phyloP scores from a whole-genome alignment of 371 early-diverging fungal species.

The Saksenaea oblongispora region DNA sequence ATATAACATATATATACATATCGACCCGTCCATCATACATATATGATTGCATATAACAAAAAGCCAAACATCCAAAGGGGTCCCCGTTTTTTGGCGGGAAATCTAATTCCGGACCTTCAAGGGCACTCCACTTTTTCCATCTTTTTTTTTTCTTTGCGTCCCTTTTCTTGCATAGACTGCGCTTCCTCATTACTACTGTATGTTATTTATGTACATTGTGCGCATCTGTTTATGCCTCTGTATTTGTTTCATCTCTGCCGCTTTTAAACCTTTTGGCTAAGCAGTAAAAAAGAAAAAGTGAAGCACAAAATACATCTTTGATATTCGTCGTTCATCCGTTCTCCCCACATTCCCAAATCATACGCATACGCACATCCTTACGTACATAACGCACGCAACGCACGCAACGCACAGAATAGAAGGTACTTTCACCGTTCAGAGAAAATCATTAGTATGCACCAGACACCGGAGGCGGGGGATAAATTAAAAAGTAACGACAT shows the following conservation, averaged over 20 bases:
- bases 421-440: neutral
- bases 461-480: slow-evolving; percentile 2
- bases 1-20: slow-evolving; percentile 9
- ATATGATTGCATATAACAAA: slow-evolving; percentile 5
- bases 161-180: slow-evolving; percentile 6
- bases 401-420: neutral
- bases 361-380: neutral
- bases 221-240: neutral
- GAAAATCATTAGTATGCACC: slow-evolving; percentile 1
- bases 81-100: slow-evolving; percentile 13
- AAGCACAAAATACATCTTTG: neutral
- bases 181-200: neutral
- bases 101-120: neutral
- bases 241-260: neutral
- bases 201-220: slow-evolving; percentile 4
- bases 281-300: neutral
- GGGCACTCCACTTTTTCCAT: neutral
- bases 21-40: neutral
- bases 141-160: neutral
- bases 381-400: neutral
- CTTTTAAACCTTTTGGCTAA: neutral
- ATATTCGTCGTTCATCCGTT: neutral
- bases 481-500: slow-evolving; percentile 5
- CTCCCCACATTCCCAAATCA: slow-evolving; percentile 1
- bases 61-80: neutral